A percentile compares a stretch with the other conserved stretches of the same genome.
Evolutionary conservation across 2,329 filamentous ascomycete genomes (phyloP).

Genomic region (Didymella lethalis): DNA sequence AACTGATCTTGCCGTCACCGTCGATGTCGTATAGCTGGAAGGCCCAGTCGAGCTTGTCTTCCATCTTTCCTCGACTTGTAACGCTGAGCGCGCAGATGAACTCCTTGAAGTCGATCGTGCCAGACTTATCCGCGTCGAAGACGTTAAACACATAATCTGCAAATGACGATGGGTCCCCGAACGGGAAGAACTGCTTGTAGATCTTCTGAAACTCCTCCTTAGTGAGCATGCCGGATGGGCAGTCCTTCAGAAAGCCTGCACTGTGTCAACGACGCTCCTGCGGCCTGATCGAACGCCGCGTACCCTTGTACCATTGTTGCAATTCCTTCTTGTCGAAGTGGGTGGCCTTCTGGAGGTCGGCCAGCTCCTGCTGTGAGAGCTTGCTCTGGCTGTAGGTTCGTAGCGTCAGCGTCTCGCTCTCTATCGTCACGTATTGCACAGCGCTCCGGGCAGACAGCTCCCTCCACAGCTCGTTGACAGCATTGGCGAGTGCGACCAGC

Average conservation of each 20-base stretch:
- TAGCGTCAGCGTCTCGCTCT: constrained; percentile 46
- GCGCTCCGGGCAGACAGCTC: constrained; percentile 35
- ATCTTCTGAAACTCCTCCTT: constrained; percentile 99
- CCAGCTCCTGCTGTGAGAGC: constrained; percentile 94
- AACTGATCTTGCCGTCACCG: constrained; percentile 97
- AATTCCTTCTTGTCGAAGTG: constrained; percentile 99
- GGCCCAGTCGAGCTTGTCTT: constrained; percentile 99
- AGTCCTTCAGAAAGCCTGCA: constrained; percentile 95
- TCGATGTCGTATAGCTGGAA: constrained; percentile 99
- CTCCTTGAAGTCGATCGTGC: constrained; percentile 98
- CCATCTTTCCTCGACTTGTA: constrained; percentile 97
- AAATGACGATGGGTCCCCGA: constrained; percentile 95
- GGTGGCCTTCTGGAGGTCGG: constrained; percentile 93
- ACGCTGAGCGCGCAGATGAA: constrained; percentile 98
- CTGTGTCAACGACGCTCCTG: constrained; percentile 28
- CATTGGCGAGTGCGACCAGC: constrained; percentile 38
- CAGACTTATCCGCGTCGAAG: constrained; percentile 96
- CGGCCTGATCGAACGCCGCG: constrained; percentile 36
- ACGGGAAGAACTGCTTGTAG: constrained; percentile 99
- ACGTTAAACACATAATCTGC: constrained; percentile 99
- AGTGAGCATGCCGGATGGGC: constrained; percentile 92
- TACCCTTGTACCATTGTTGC: constrained; percentile 99
- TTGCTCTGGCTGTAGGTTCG: constrained; percentile 82
- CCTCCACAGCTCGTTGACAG: constrained; percentile 33
- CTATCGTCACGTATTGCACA: constrained; percentile 34